Base-by-base conservation (phyloP, 78 protist genomes). In the Dictyostelium capitatum region DNA sequence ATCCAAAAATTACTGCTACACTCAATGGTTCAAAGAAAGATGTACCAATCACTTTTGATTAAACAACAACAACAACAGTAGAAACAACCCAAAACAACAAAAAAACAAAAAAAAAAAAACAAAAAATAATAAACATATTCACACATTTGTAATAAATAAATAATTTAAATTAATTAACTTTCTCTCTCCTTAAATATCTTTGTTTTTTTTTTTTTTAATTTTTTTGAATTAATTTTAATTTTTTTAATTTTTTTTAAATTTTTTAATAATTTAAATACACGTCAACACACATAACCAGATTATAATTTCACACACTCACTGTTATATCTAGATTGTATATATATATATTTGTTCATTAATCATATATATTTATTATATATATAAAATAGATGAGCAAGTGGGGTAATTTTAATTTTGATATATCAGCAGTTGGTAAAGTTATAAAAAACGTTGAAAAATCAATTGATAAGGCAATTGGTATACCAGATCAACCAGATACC, bases 1-100 rank as follows among this genome's bases (percentile, higher is more conserved):
- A 92, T 47, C 96, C 96, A 72, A 92, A 92, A 83, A 92, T 92
- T 74, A 92, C 96, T 3, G 96, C 96, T 6, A 92, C 96, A 1
- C 69, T 92, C 20, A 92, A 92, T 43, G 96, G 96, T 14, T 92
- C 91, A 43, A 92, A 92, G 89, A 92, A 70, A 74, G 96, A 92
- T 30, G 96, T 92, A 25, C 91, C 96, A 80, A 92, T 92, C 19
- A 92, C 96, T 20, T 92, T 92, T 62, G 83, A 62, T 32, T 87
- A 87, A 80, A n/a, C 10, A 41, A 46, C 10, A 65, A 54, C 10
- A 8, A 46, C 17, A 62, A 80, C 0, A 80, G 48, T 32, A 64
- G 28, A 37, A 79, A 19, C 17, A 30, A n/a, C n/a, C n/a, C n/a
- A n/a, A n/a, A 79, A 23, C 5, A 23, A 78, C 54, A 23, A 50